A percentile compares a stretch with the other conserved stretches of the same genome.
phyloP scores from a whole-genome alignment of 139 green algal species.

The Edaphochlamys debaryana region DNA sequence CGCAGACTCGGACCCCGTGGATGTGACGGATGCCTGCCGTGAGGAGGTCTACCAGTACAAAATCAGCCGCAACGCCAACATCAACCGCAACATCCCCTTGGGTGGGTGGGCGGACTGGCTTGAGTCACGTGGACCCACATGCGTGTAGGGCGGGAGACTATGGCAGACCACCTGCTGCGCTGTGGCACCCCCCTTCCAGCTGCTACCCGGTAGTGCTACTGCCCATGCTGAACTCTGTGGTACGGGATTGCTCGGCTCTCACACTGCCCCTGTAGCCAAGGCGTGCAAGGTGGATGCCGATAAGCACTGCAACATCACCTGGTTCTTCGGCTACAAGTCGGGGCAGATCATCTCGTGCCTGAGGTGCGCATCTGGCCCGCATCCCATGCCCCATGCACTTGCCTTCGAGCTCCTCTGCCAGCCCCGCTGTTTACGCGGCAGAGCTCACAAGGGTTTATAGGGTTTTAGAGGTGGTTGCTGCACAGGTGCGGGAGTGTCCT shows the following conservation, averaged over 20 bases:
- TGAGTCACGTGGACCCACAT: neutral
- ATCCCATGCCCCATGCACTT: too few relatives aligned
- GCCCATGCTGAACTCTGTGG: too few relatives aligned
- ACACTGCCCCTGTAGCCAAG: too few relatives aligned
- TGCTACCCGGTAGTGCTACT: too few relatives aligned
- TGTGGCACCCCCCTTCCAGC: too few relatives aligned
- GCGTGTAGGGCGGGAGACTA: neutral
- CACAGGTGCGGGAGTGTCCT: too few relatives aligned
- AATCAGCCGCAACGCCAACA: conserved; percentile 71
- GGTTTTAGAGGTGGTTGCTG: too few relatives aligned
- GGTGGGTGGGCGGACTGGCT: conserved; percentile 43
- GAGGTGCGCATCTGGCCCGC: conserved; percentile 9
- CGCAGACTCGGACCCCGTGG: conserved; percentile 23
- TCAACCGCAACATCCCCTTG: conserved; percentile 84
- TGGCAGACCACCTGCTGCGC: too few relatives aligned
- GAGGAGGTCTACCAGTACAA: conserved; percentile 68
- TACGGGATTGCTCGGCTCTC: too few relatives aligned
- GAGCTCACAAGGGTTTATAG: too few relatives aligned
- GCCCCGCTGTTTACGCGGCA: too few relatives aligned
- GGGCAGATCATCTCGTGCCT: conserved; percentile 78
- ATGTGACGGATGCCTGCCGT: conserved; percentile 56
- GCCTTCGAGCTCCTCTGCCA: too few relatives aligned
- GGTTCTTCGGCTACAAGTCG: conserved; percentile 58
- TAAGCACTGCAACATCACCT: conserved; percentile 69
- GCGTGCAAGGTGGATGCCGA: conserved; percentile 79